Evolutionary conservation across 345 rosid species (phyloP).

Genomic region (Aquilaria yunnanensis): DNA sequence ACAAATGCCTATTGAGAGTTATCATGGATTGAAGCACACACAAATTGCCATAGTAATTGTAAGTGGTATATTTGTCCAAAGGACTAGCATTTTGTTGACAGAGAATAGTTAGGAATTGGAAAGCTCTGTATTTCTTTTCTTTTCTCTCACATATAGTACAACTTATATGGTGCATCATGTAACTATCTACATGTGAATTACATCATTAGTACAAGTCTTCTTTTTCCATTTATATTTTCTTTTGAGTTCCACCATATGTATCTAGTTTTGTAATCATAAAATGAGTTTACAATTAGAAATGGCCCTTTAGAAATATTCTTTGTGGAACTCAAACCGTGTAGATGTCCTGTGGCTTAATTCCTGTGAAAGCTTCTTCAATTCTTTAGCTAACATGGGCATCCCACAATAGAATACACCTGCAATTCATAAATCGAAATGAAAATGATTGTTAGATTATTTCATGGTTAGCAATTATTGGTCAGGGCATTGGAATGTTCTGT

Average conservation of each 20-base stretch:
- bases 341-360: slow-evolving; percentile 71
- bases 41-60: too few relatives aligned
- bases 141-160: too few relatives aligned
- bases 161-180: neutral
- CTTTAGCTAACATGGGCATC: slow-evolving; percentile 80
- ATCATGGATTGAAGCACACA: too few relatives aligned
- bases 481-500: neutral
- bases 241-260: too few relatives aligned
- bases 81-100: too few relatives aligned
- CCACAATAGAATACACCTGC: slow-evolving; percentile 98
- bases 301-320: slow-evolving; percentile 62
- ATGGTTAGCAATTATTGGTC: neutral
- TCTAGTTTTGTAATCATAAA: too few relatives aligned
- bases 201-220: neutral
- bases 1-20: too few relatives aligned
- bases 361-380: slow-evolving; percentile 59
- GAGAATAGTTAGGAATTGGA: too few relatives aligned
- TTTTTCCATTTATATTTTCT: too few relatives aligned
- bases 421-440: slow-evolving; percentile 4
- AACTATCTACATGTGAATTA: slow-evolving; percentile 13
- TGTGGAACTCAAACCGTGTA: slow-evolving; percentile 86
- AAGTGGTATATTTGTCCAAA: too few relatives aligned
- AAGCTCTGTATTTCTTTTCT: too few relatives aligned
- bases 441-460: too few relatives aligned
- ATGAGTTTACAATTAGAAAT: neutral